Evolutionary conservation across 2,329 filamentous ascomycete species (phyloP).

Genomic region (Aureobasidium sp.): DNA sequence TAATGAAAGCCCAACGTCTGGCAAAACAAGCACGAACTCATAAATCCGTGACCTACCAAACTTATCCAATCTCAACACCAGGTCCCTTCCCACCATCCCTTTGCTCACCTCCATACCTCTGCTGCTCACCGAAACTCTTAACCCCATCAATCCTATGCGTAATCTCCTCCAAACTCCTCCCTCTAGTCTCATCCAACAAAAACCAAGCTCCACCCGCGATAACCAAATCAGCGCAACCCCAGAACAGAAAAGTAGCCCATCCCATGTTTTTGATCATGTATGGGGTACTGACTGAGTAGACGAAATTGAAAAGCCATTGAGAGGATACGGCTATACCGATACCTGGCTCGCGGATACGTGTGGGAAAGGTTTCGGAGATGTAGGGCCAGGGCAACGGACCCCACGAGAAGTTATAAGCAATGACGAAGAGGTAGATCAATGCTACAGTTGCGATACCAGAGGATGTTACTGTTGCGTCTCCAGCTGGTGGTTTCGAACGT

Average conservation of each 20-base stretch:
- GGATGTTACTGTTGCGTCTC: conserved; percentile 31
- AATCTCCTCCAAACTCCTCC: conserved; percentile 41
- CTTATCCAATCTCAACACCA: conserved; percentile 10
- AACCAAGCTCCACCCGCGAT: conserved; percentile 46
- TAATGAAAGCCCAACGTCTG: too few species aligned
- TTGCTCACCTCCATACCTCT: not conserved
- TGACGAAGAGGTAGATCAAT: conserved; percentile 62
- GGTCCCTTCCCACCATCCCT: not conserved
- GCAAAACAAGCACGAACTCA: not conserved
- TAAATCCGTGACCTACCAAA: not conserved
- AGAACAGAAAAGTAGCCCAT: conserved; percentile 55
- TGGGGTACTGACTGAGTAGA: conserved; percentile 48
- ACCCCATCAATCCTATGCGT: conserved; percentile 13
- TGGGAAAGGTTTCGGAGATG: conserved; percentile 58
- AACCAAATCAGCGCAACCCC: conserved; percentile 50
- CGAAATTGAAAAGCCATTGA: conserved; percentile 58
- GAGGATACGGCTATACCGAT: conserved; percentile 56
- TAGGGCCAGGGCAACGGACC: conserved; percentile 56
- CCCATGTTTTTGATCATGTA: conserved; percentile 55
- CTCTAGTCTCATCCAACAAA: conserved; percentile 42
- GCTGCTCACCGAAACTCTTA: conserved; percentile 8
- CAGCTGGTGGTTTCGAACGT: conserved; percentile 30
- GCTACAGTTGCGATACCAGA: conserved; percentile 57
- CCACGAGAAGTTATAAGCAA: conserved; percentile 60
- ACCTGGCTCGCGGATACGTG: conserved; percentile 55